Evolutionary conservation across 2,329 filamentous ascomycete genomes (phyloP), one percentile per base, ranked within the genome.

Genomic region (Setomelanomma holmii): DNA sequence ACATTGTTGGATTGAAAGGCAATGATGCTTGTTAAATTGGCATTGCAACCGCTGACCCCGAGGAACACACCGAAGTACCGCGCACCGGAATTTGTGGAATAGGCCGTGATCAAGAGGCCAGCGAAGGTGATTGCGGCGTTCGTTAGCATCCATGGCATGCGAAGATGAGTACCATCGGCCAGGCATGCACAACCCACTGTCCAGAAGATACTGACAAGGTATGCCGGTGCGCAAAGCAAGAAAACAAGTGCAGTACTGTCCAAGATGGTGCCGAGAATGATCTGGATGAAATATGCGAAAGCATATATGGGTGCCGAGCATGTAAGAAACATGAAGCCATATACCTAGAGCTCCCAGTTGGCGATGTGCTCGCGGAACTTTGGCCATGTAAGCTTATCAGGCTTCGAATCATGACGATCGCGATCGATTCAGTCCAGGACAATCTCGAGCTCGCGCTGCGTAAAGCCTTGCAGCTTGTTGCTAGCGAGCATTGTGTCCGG

Each of bases 141-240:
- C 12, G 48, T 44, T 4, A 59, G 56, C 51, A 71, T 69, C 53
- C 53, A 68, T n/a, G 63, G 69, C 64, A 61, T 67, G 12, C 66
- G 60, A 33, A 75, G 19, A 17, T 60, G 66, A 35, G 58, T 52
- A 30, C 60, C 63, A 49, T 76, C 74, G 2, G 67, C 72, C 1
- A 73, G 47, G 67, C 71, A 74, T 4, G 71, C 71, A 12, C 68
- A 61, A 2, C 51, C 54, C n/a, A 73, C 55, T 4, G 67, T 69
- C 59, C 68, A 69, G 35, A 74, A 51, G 20, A 73, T 71, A 22
- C 61, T 66, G 38, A 72, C 67, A 4, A 75, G 47, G 39, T 71
- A 72, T 1, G 75, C 74, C 6, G 73, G 74, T 1, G 75, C 74
- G 24, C 67, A 75, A 10, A 77, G 68, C 4, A 75, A 56, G 43